Percentiles rank a stretch among this genome's conserved stretches.
These are phyloP conservation scores for Delonix regia DNA, from an alignment of 306 rosid genomes.

Conservation along the genomic window DNA sequence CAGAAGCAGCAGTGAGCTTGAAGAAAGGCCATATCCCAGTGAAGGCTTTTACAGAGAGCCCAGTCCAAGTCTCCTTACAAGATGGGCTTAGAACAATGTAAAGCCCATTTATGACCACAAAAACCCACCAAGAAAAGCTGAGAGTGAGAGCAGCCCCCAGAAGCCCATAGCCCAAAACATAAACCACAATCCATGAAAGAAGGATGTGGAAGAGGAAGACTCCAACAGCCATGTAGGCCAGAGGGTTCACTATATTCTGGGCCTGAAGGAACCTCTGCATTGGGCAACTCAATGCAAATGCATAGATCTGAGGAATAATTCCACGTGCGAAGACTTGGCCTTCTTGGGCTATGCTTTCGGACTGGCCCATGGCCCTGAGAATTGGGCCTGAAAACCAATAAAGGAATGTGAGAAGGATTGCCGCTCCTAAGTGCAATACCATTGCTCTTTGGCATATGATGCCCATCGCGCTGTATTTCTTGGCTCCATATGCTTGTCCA, in stretches of 20 bases:
- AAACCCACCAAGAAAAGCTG: conserved; percentile 59
- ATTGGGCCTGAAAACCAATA: conserved; percentile 57
- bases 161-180: conserved; percentile 31
- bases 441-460: conserved; percentile 60
- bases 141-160: conserved; percentile 20
- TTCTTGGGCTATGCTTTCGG: conserved; percentile 24
- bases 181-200: conserved; percentile 48
- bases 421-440: conserved; percentile 54
- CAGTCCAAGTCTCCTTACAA: conserved; percentile 63
- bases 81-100: conserved; percentile 54
- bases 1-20: conserved; percentile 52
- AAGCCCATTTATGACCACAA: conserved; percentile 47
- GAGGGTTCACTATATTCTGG: conserved; percentile 61
- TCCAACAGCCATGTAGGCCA: conserved; percentile 51
- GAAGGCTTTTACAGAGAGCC: conserved; percentile 51
- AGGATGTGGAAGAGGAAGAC: conserved; percentile 49
- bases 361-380: conserved; percentile 44
- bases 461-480: conserved; percentile 47
- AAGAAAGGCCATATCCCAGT: conserved; percentile 55
- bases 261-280: conserved; percentile 61
- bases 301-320: conserved; percentile 51
- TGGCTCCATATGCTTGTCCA: conserved; percentile 69
- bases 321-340: conserved; percentile 52
- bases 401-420: conserved; percentile 46
- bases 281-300: conserved; percentile 50